Evolutionary conservation across 2,329 filamentous ascomycete species (phyloP), one percentile per base, ranked within the genome.

Genomic region (Fusarium cyanostomum): DNA sequence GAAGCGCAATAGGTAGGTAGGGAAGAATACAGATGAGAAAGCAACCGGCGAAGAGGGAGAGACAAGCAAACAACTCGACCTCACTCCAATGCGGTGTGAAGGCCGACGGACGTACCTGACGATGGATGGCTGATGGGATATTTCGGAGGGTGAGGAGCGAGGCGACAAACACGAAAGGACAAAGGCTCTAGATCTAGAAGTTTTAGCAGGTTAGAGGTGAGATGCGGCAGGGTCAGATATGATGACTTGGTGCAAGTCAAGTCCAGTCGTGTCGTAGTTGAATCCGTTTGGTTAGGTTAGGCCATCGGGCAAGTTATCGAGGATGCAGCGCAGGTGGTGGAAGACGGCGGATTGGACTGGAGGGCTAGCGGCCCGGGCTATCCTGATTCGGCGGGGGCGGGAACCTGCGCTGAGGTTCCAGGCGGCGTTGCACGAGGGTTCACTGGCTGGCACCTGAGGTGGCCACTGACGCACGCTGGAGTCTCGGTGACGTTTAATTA

Each of bases 181-280:
- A 41, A 26, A 50, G n/a, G 26, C 18, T 30, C 24, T 28, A 21
- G 21, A 21, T 21, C 4, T 21, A 10, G 21, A 21, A 43, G 49
- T 26, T 49, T 37, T 30, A 30, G 34, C 35, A 50, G 34, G 27
- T 30, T 27, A 28, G 30, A 11, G 34, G 28, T 7, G 42, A 44
- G 28, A 46, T 31, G 28, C 18, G 58, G 52, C 26, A 62, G 45
- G 31, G 27, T 34, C 52, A 30, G 48, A 38, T 52, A 52, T 45
- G 37, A 46, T 28, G 35, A 48, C 52, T 59, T 44, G 56, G 48
- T 51, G 45, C 37, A 46, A 53, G 34, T 37, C 42, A 33, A 50
- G 46, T 56, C 38, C 49, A 55, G 61, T 62, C 61, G 61, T 65
- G 61, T 62, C 52, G 62, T 62, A 63, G 62, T 59, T 49, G 62